Percentiles rank a stretch among this genome's conserved stretches.
Evolutionary conservation across 257 asterid species (phyloP).

Genomic region (Solanum virginianum): DNA sequence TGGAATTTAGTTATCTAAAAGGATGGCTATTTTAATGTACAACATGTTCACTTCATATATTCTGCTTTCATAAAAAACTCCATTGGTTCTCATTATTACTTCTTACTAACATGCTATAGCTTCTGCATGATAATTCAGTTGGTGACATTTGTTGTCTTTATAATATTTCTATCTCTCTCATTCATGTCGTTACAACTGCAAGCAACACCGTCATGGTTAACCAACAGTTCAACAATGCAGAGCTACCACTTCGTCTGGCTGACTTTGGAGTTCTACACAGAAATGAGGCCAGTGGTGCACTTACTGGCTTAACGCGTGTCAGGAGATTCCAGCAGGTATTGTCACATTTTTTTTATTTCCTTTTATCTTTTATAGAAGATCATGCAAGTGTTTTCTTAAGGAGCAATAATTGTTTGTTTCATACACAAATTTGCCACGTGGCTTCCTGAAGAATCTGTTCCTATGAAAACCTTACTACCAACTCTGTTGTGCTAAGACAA

Average conservation of each 20-base stretch:
- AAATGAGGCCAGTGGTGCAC: slow-evolving; percentile 98
- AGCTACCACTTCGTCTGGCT: slow-evolving; percentile 91
- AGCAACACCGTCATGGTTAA: background rate
- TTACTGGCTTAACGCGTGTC: slow-evolving; percentile 93
- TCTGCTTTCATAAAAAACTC: background rate
- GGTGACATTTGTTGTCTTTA: background rate
- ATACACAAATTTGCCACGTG: background rate
- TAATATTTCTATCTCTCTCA: background rate
- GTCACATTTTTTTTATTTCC: background rate
- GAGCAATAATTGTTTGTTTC: background rate
- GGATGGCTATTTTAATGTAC: background rate
- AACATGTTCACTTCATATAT: background rate
- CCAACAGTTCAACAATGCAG: slow-evolving; percentile 27
- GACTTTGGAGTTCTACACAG: slow-evolving; percentile 98
- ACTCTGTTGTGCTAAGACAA: background rate
- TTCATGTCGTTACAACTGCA: background rate
- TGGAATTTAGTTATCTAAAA: background rate
- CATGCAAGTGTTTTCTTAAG: background rate
- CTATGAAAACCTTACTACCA: background rate
- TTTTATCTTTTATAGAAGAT: background rate
- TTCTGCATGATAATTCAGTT: background rate
- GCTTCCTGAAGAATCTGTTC: background rate
- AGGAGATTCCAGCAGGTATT: slow-evolving; percentile 98
- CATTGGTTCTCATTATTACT: background rate
- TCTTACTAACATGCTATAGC: background rate